Percentiles rank a stretch among this genome's conserved stretches.
Conservation (phyloP, 225 moss, liverwort and hornwort species). For the Pseudisothecium myosuroides region DNA sequence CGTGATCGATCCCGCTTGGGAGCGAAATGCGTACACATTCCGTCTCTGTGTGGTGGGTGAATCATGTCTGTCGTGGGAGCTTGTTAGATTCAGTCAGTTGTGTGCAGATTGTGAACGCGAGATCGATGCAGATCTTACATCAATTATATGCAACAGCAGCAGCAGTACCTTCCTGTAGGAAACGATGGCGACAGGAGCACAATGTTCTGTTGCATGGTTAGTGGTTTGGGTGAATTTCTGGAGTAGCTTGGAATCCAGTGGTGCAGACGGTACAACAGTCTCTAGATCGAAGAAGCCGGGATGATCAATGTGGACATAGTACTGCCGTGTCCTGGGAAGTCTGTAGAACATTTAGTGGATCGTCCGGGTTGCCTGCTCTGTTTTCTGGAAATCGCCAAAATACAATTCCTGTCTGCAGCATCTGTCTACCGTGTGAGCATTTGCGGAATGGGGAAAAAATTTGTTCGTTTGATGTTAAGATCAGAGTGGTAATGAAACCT, state of each 20-base stretch:
- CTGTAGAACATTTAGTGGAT: not conserved
- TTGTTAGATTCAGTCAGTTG: not conserved
- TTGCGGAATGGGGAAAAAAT: not conserved
- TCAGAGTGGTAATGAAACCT: not conserved
- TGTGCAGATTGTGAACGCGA: not conserved
- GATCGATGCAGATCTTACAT: not conserved
- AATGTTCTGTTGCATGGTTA: not conserved
- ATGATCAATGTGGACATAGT: not conserved
- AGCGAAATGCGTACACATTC: not conserved
- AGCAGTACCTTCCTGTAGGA: not conserved
- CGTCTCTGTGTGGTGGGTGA: not conserved
- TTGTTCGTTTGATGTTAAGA: not conserved
- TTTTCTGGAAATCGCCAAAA: not conserved
- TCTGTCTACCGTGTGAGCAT: not conserved
- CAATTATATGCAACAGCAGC: not conserved
- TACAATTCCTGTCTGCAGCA: not conserved
- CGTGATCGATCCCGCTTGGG: not conserved
- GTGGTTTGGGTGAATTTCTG: not conserved
- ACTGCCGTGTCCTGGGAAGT: not conserved
- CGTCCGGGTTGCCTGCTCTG: not conserved
- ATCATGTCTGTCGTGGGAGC: not conserved
- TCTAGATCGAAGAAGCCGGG: not conserved
- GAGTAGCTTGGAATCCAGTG: not conserved
- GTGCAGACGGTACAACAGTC: not conserved
- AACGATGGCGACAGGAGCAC: too few species aligned